A percentile compares a stretch with the other conserved stretches of the same genome.
phyloP scores from a whole-genome alignment of 176 grass and related monocot genomes.

The Eragrostis curvula region DNA sequence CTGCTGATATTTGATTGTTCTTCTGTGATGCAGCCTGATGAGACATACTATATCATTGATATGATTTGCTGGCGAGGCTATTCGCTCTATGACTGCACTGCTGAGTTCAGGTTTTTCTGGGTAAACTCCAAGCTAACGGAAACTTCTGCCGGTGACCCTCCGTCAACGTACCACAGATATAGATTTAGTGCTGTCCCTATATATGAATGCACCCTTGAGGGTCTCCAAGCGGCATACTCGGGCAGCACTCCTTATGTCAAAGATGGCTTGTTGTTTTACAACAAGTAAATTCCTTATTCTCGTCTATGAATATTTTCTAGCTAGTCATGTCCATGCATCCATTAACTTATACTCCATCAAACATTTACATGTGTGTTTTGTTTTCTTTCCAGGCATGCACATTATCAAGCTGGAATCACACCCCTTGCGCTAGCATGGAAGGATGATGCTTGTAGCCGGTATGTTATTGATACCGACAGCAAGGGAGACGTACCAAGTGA shows the following conservation, averaged over 20 bases:
- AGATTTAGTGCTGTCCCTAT: conserved; percentile 75
- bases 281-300: conserved; percentile 66
- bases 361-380: background rate
- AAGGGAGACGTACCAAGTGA: conserved; percentile 80
- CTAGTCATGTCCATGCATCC: conserved; percentile 16
- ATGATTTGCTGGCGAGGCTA: conserved; percentile 97
- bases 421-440: conserved; percentile 89
- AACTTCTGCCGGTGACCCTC: conserved; percentile 79
- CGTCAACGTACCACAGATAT: conserved; percentile 77
- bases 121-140: conserved; percentile 85
- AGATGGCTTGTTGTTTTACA: conserved; percentile 93
- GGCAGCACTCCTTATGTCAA: conserved; percentile 67
- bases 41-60: conserved; percentile 96
- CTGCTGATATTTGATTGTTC: conserved; percentile 16
- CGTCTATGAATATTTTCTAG: conserved; percentile 14
- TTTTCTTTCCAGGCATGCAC: conserved; percentile 71
- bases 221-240: conserved; percentile 84
- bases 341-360: background rate
- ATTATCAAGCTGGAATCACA: conserved; percentile 91
- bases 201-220: conserved; percentile 66
- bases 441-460: conserved; percentile 79
- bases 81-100: conserved; percentile 89
- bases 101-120: conserved; percentile 96
- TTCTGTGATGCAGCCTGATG: conserved; percentile 64
- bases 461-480: conserved; percentile 85